Percentiles rank a stretch among this genome's conserved stretches.
Evolutionary conservation across 2,329 filamentous ascomycete species (phyloP).

Genomic region (Biscogniauxia marginata): DNA sequence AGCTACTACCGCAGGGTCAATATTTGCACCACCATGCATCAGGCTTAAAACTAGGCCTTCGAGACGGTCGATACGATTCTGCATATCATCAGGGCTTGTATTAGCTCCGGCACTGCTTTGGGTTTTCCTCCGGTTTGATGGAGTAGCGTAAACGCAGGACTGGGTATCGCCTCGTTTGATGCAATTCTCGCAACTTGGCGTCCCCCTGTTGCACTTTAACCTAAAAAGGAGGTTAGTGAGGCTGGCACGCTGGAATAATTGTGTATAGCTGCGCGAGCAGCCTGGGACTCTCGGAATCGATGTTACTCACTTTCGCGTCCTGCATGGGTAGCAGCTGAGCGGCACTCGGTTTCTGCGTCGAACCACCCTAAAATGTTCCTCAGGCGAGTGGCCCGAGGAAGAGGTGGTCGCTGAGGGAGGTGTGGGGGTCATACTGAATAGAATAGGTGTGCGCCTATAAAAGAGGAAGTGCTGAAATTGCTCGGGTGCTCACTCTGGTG

Average conservation of each 20-base stretch:
- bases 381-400: slow-evolving; percentile 73
- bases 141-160: slow-evolving; percentile 82
- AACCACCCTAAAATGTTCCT: slow-evolving; percentile 83
- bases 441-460: no score
- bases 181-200: slow-evolving; percentile 87
- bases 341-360: slow-evolving; percentile 90
- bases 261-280: slow-evolving; percentile 17
- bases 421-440: slow-evolving; percentile 65
- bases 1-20: slow-evolving; percentile 40
- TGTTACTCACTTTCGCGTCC: slow-evolving; percentile 76
- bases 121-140: slow-evolving; percentile 69
- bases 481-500: no score
- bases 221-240: slow-evolving; percentile 34
- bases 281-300: slow-evolving; percentile 11
- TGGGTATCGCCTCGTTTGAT: slow-evolving; percentile 78
- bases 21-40: slow-evolving; percentile 78
- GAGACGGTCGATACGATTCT: slow-evolving; percentile 93
- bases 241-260: slow-evolving; percentile 11
- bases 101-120: slow-evolving; percentile 53
- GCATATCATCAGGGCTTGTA: slow-evolving; percentile 82
- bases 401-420: slow-evolving; percentile 78
- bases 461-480: no score
- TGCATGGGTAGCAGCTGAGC: slow-evolving; percentile 86
- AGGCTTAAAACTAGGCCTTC: slow-evolving; percentile 88
- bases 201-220: slow-evolving; percentile 83